These are phyloP conservation scores for Colletotrichum shisoi DNA, from an alignment of 2,329 filamentous ascomycete genomes.

Conservation along the genomic window DNA sequence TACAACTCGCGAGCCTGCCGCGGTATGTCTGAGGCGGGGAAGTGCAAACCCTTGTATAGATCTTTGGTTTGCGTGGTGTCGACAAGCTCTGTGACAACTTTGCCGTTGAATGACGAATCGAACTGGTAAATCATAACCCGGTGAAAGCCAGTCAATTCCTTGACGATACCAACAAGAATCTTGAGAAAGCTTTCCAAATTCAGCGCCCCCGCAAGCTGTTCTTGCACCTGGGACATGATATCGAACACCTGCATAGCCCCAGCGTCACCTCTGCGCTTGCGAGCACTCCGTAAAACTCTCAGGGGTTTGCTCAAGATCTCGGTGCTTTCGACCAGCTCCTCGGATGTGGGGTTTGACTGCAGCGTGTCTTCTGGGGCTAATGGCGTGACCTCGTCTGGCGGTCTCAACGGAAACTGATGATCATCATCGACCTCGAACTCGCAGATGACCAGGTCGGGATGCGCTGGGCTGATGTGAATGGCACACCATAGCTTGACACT, in stretches of 20 bases:
- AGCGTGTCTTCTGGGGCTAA: slow-evolving; percentile 77
- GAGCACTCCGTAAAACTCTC: slow-evolving; percentile 76
- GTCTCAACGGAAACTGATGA: slow-evolving; percentile 70
- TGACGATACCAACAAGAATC: slow-evolving; percentile 82
- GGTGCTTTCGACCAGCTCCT: slow-evolving; percentile 79
- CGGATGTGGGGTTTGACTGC: slow-evolving; percentile 72
- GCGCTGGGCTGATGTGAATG: slow-evolving; percentile 75
- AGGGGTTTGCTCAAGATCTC: slow-evolving; percentile 77
- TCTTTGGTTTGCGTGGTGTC: slow-evolving; percentile 82
- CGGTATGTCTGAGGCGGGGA: slow-evolving; percentile 86
- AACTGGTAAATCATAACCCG: slow-evolving; percentile 95
- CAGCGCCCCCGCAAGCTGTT: slow-evolving; percentile 78
- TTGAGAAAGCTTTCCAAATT: slow-evolving; percentile 79
- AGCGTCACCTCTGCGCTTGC: slow-evolving; percentile 78
- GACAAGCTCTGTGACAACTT: slow-evolving; percentile 86
- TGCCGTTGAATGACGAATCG: slow-evolving; percentile 80
- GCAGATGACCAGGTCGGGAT: slow-evolving; percentile 78
- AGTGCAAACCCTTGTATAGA: slow-evolving; percentile 85
- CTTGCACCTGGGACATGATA: slow-evolving; percentile 90
- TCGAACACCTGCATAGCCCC: slow-evolving; percentile 90
- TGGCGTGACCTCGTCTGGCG: slow-evolving; percentile 65
- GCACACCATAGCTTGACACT: slow-evolving; percentile 84
- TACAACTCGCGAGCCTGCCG: slow-evolving; percentile 89
- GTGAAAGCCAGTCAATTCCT: slow-evolving; percentile 89
- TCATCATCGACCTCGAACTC: slow-evolving; percentile 91